Evolutionary conservation across 1,139 yeast species (phyloP), one percentile per base, ranked within the genome.

Genomic region (Williopsis jadinii): DNA sequence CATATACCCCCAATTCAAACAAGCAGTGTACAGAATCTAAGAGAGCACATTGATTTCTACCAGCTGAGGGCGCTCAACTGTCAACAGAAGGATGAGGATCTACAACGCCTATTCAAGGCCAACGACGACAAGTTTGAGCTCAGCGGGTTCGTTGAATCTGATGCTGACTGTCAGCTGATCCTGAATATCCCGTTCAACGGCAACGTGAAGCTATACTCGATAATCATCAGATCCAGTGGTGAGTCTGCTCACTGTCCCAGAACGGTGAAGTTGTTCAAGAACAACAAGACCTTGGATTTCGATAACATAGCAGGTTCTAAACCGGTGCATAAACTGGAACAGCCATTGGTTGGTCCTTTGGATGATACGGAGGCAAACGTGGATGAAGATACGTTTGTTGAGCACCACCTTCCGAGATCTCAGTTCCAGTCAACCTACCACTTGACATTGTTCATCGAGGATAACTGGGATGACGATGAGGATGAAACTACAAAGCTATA

Each of bases 111-210:
- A 5, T 84, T 87, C 70, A 68, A 71, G 31, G 59, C 71, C 3
- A 59, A 64, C 13, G 66, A 61, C 9, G 59, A 66, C 26, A 73
- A 64, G 53, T 75, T 69, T 52, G 60, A 61, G 24, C 35, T 51
- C 9, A 19, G 37, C 4, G 78, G 77, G 9, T 69, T 68, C 32
- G 64, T 88, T 31, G 75, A 73, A 54, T 79, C 90, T 1, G 97
- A 90, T 58, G 79, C 84, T 4, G 97, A 92, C 56, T 77, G 82
- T 44, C 96, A 90, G 58, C 50, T 90, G 54, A 73, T 90, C 36
- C 55, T 90, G 28, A 75, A 77, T 46, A 74, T 92, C 28, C 97
- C 95, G 52, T 90, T 87, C 52, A 80, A 83, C 13, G 86, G 86
- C 1, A 66, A 74, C 30, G 90, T 85, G 36, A 85, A 84, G 58